These are phyloP conservation scores for Butyriboletus loyo DNA, from an alignment of 768 basidiomycete genomes.

Conservation along the genomic window DNA sequence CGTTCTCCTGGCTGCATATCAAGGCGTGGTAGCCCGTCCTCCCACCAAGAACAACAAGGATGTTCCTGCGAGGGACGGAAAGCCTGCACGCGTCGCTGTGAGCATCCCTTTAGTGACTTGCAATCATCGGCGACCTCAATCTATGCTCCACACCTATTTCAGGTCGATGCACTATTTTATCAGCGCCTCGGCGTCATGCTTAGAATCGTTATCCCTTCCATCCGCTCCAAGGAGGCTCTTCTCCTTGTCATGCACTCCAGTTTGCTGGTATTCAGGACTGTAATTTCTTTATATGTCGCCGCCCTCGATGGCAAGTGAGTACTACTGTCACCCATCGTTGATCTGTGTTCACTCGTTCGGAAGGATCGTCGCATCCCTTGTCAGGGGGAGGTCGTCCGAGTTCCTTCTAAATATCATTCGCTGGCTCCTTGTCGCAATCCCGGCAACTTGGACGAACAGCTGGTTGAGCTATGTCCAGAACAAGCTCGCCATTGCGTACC, in stretches of 20 bases:
- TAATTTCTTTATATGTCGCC: conserved; percentile 92
- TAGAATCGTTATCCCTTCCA: conserved; percentile 82
- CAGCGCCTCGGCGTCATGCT: conserved; percentile 72
- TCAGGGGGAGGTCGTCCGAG: conserved; percentile 73
- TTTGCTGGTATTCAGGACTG: conserved; percentile 84
- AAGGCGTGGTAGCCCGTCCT: conserved; percentile 49
- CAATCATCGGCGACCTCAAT: background rate
- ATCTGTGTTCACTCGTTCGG: background rate
- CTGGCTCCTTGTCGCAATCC: conserved; percentile 91
- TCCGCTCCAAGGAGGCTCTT: conserved; percentile 83
- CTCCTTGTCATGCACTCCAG: conserved; percentile 86
- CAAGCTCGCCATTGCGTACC: conserved; percentile 86
- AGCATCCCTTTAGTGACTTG: conserved; percentile 21
- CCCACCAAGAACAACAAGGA: conserved; percentile 16
- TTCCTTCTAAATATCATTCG: conserved; percentile 84
- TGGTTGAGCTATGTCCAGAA: conserved; percentile 93
- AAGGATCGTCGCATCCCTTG: conserved; percentile 93
- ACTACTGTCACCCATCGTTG: background rate
- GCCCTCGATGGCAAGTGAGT: conserved; percentile 86
- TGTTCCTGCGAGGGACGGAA: conserved; percentile 33
- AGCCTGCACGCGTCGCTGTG: conserved; percentile 66
- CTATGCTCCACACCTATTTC: background rate
- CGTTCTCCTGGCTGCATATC: conserved; percentile 62
- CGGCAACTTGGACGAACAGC: conserved; percentile 90
- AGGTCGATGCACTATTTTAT: conserved; percentile 94